phyloP scores from a whole-genome alignment of 768 basidiomycete genomes.

The Termitomyces sp. region DNA sequence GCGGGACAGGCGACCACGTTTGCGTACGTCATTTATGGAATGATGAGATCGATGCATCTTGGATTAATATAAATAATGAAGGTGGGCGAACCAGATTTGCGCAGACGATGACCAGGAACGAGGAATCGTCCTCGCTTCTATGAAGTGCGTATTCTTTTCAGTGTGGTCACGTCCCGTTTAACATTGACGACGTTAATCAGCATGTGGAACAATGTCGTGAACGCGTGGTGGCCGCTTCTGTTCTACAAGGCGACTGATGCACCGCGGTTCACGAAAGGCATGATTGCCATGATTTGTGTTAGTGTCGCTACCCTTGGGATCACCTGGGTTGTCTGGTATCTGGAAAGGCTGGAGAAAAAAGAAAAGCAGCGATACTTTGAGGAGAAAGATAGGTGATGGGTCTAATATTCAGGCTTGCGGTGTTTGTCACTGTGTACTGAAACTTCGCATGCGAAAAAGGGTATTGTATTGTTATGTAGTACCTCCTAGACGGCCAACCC shows the following conservation, averaged over 20 bases:
- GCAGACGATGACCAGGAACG: constrained; percentile 71
- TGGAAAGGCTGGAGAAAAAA: constrained; percentile 41
- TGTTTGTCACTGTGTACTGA: not conserved
- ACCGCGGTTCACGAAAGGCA: constrained; percentile 63
- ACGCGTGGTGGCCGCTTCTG: constrained; percentile 70
- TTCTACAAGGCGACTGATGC: constrained; percentile 76
- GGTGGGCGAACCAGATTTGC: constrained; percentile 81
- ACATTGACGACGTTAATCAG: constrained; percentile 25
- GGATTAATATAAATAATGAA: constrained; percentile 21
- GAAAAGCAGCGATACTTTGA: constrained; percentile 1
- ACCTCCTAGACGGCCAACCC: not conserved
- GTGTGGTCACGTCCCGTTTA: not conserved
- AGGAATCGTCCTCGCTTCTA: constrained; percentile 66
- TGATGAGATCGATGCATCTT: not conserved
- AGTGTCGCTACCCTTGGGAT: constrained; percentile 53
- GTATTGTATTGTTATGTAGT: not conserved
- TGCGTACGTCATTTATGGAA: constrained; percentile 40
- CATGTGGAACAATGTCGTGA: constrained; percentile 69
- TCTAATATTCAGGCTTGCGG: not conserved
- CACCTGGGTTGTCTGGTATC: constrained; percentile 56
- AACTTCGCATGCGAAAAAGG: not conserved
- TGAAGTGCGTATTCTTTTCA: constrained; percentile 51
- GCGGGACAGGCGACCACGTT: constrained; percentile 78
- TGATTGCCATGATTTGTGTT: constrained; percentile 66
- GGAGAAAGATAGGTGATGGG: constrained; percentile 1